Conservation (phyloP, 768 basidiomycete genomes). For the Phaffia tasmanica region DNA sequence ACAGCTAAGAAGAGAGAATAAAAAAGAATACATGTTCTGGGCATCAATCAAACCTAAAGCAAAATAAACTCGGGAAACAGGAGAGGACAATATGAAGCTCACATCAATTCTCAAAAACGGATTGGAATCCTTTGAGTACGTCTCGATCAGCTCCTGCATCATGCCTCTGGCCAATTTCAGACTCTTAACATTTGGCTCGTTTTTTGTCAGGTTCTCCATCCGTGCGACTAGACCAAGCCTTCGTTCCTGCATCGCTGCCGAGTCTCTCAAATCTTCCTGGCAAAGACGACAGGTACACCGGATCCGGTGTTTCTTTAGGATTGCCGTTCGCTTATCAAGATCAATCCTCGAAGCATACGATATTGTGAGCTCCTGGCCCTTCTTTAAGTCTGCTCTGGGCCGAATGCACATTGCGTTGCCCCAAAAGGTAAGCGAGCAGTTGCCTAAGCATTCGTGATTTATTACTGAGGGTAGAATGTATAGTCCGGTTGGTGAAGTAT, state of each 20-base stretch:
- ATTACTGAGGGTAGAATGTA: conserved; percentile 2
- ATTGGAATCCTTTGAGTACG: not conserved
- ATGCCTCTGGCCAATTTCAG: not conserved
- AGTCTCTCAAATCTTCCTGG: not conserved
- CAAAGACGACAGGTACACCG: not conserved
- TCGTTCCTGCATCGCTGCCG: too few relatives aligned
- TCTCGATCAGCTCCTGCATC: not conserved
- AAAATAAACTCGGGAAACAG: too few relatives aligned
- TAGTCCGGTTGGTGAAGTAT: not conserved
- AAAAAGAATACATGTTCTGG: too few relatives aligned
- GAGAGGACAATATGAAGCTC: too few relatives aligned
- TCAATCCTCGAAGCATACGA: not conserved
- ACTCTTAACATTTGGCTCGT: too few relatives aligned
- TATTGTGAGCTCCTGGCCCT: conserved; percentile 6
- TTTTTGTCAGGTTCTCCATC: too few relatives aligned
- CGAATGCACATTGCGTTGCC: conserved; percentile 4
- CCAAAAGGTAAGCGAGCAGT: not conserved
- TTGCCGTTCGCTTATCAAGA: not conserved
- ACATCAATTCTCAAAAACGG: not conserved
- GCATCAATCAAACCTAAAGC: too few relatives aligned
- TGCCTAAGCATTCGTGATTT: not conserved
- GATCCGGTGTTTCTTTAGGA: conserved; percentile 4
- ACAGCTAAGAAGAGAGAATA: too few relatives aligned
- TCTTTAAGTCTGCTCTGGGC: not conserved
- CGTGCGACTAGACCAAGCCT: too few relatives aligned